Evolutionary conservation across 257 asterid species (phyloP), one percentile per base, ranked within the genome.

Genomic region (Solanum clarkiae): DNA sequence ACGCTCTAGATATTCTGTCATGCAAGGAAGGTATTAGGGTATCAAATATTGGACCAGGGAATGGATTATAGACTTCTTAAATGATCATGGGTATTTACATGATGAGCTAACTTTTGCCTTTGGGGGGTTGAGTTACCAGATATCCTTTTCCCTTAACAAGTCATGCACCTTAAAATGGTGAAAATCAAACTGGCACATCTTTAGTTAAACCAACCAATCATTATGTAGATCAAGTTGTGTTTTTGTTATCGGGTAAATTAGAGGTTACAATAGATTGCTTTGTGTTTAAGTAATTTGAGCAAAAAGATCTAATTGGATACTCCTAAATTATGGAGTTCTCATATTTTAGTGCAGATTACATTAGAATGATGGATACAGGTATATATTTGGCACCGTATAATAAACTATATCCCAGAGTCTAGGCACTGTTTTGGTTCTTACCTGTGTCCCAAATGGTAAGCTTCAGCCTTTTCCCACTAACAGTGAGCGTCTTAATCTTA

Each of bases 381-480:
- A 77, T 32, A n/a, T 2, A 0, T 77, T 24, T 49, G 44, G 47
- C 63, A 77, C 60, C 63, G 9, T 15, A 24, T 24, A 51, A 77
- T 29, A 57, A 56, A 42, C 54, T 11, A 22, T 29, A 75, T 32
- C 4, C 13, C 71, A 45, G 75, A 24, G 80, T 68, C 54, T 4
- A 32, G 40, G 56, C 16, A 26, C 62, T 77, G 40, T 83, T 53
- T 83, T 18, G 5, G 66, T 20, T 47, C 87, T 88, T 86, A 93
- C 98, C 98, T 16, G 98, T 96, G 89, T 95, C 98, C 98, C 98
- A 94, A 66, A 96, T 96, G 53, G 98, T 94, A 62, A 96, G 98
- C 97, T 96, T 96, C 90, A 96, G 84, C 84, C 72, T 93, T 87
- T 94, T 94, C 80, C 92, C 98, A 84, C 91, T 97, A 80, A 93